Percentiles rank a stretch among this genome's conserved stretches.
These are phyloP conservation scores for Termitomyces sp. DNA, from an alignment of 768 basidiomycete species.

Conservation along the genomic window DNA sequence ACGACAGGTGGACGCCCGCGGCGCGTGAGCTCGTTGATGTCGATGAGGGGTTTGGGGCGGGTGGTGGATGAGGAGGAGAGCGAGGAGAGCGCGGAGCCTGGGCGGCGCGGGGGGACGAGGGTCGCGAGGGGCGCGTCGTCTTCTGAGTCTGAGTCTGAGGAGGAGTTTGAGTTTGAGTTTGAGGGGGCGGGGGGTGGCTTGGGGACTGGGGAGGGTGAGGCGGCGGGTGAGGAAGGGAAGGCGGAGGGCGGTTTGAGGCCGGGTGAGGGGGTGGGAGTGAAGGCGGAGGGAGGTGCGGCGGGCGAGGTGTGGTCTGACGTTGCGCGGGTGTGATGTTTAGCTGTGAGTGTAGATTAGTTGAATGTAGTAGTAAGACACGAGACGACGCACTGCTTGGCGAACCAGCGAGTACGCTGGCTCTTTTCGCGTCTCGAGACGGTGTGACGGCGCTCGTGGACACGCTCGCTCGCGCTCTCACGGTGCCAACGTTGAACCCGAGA, in stretches of 20 bases:
- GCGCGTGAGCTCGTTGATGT: constrained; percentile 39
- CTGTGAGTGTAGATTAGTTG: background rate
- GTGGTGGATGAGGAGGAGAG: constrained; percentile 22
- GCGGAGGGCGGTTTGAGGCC: background rate
- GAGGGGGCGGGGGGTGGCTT: no score
- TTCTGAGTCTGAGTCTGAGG: constrained; percentile 23
- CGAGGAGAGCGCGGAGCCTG: constrained; percentile 55
- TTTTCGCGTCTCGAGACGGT: constrained; percentile 46
- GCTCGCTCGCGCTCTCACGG: constrained; percentile 41
- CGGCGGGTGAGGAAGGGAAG: background rate
- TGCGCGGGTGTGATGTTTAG: constrained; percentile 21
- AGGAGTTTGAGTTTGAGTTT: no score
- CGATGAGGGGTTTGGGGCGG: constrained; percentile 42
- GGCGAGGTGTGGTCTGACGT: constrained; percentile 23
- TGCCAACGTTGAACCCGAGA: constrained; percentile 24
- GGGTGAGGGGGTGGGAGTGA: background rate
- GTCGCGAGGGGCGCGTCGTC: constrained; percentile 63
- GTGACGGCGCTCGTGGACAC: constrained; percentile 54
- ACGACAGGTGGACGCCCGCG: background rate
- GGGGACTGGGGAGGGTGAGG: background rate
- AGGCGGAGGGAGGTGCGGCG: background rate
- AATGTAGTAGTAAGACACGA: background rate
- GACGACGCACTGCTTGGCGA: constrained; percentile 2
- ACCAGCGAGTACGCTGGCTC: constrained; percentile 36
- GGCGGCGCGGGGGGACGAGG: constrained; percentile 57